These are phyloP conservation scores for Rhinocladiella similis DNA, from an alignment of 2,329 filamentous ascomycete species.

Conservation along the genomic window DNA sequence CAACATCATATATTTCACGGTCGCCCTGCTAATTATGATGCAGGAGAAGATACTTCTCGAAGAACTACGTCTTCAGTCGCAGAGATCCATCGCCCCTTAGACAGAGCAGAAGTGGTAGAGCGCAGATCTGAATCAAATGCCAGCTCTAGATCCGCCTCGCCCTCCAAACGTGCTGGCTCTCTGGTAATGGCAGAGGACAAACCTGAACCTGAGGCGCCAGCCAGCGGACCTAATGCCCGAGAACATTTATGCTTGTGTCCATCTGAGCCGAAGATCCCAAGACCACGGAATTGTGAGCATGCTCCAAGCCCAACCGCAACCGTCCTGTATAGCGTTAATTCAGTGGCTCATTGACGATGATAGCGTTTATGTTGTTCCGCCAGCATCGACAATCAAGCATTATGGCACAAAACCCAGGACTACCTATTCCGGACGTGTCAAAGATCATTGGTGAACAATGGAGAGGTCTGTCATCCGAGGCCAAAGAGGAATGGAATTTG, in stretches of 20 bases:
- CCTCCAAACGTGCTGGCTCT: constrained; percentile 9
- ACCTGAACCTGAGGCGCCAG: constrained; percentile 1
- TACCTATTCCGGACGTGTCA: constrained; percentile 93
- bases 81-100: not conserved
- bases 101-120: constrained; percentile 4
- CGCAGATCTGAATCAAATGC: constrained; percentile 1
- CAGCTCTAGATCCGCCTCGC: constrained; percentile 4
- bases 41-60: constrained; percentile 14
- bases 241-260: constrained; percentile 64
- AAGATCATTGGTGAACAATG: constrained; percentile 96
- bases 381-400: constrained; percentile 87
- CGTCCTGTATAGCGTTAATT: no score
- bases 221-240: constrained; percentile 6
- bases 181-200: constrained; percentile 9
- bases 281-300: constrained; percentile 67
- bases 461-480: constrained; percentile 71
- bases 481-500: constrained; percentile 83
- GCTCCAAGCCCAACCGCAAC: not conserved
- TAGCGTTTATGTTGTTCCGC: constrained; percentile 96
- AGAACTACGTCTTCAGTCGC: constrained; percentile 22
- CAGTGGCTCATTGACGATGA: constrained; percentile 23
- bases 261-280: constrained; percentile 69
- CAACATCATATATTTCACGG: constrained; percentile 29
- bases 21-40: constrained; percentile 10
- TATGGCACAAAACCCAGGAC: constrained; percentile 77